These are phyloP conservation scores for Pythium vanterpoolii DNA, from an alignment of 352 stramenopile species.

Conservation along the genomic window DNA sequence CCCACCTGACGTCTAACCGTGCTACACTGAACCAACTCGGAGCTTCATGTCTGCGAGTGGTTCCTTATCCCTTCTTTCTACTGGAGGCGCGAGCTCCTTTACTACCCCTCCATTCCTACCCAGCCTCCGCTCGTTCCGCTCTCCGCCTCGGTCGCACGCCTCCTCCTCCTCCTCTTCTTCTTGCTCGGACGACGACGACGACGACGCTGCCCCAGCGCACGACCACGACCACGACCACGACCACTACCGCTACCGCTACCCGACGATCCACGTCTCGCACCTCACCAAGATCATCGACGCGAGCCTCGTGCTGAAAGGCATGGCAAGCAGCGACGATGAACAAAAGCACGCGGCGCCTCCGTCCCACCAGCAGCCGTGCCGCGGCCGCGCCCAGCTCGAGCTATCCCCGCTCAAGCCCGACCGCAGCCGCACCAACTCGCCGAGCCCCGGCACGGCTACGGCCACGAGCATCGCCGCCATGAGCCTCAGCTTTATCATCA, in stretches of 20 bases:
- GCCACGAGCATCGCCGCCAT: conserved; percentile 68
- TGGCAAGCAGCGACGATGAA: conserved; percentile 35
- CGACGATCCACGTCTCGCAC: conserved; percentile 37
- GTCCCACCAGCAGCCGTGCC: neutral
- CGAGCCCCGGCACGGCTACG: conserved; percentile 23
- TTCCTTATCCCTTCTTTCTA: conserved; percentile 30
- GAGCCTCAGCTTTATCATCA: conserved; percentile 85
- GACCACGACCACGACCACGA: conserved; percentile 7
- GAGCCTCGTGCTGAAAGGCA: conserved; percentile 39
- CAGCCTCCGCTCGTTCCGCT: conserved; percentile 29
- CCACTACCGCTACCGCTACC: conserved; percentile 15
- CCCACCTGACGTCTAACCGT: conserved; percentile 15
- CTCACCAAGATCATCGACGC: conserved; percentile 39
- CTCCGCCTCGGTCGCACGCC: conserved; percentile 19
- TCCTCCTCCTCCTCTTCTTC: conserved; percentile 9
- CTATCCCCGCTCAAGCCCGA: conserved; percentile 17
- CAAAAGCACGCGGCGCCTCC: conserved; percentile 27
- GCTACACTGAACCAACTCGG: conserved; percentile 8
- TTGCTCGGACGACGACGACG: conserved; percentile 4
- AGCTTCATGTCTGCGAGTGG: conserved; percentile 43
- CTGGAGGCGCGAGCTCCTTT: conserved; percentile 39
- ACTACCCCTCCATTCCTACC: conserved; percentile 19
- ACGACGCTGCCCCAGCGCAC: too few relatives aligned
- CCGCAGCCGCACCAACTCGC: conserved; percentile 16
- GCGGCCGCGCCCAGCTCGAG: conserved; percentile 5